Evolutionary conservation across 495 filamentous ascomycete species (phyloP), one percentile per base, ranked within the genome.

Genomic region (Lophium mytilinum): DNA sequence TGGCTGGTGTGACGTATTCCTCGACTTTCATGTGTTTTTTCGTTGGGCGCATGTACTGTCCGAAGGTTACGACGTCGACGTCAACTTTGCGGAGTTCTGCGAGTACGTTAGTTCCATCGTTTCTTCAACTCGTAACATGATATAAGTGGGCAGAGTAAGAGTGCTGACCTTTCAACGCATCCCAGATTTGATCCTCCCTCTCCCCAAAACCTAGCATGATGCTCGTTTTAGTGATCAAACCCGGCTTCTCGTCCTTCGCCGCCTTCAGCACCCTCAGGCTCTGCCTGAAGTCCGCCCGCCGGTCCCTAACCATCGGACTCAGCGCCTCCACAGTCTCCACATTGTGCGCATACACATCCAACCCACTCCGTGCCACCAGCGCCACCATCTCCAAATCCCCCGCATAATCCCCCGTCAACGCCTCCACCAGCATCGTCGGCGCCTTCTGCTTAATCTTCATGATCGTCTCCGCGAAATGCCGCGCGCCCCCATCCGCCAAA

Each of bases 1-100:
- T 79, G 40, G 86, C 87, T 1, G 93, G 93, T 0, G 90, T 91
- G 36, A 97, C 81, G 68, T 98, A 98, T 65, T 90, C 88, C 61
- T 91, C 83, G 12, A 98, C 93, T 66, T 91, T 84, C 84, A 98
- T 92, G 72, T 98, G 93, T 3, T 90, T 81, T 79, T 96, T 97
- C 9, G 93, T 98, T 10, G 93, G 93, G 4, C 90, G 87, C 93
- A 98, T 98, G 76, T 98, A 98, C 77, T 98, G 93, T 3, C 94
- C 93, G 57, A 98, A 97, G 0, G 93, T 98, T 37, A 98, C 89
- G 11, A 98, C 89, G 58, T 98, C 93, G 21, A 96, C 90, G 57
- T 87, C 76, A 37, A 83, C 74, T 53, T 82, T 83, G 19, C 93
- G 82, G 30, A 96, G 77, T 66, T 95, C 87, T 78, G 37, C 21